These are phyloP conservation scores for sweet orange (Citrus sinensis) DNA, from an alignment of 345 rosid species.

Conservation along the genomic window DVS_A1.0 CM039163.1:51655501-51656000, in stretches of 20 bases:
- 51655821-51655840: background rate
- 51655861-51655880: background rate
- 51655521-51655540: background rate
- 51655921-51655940: constrained; percentile 36
- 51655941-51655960: constrained; percentile 77
- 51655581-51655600: background rate
- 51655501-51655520: background rate
- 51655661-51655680: background rate
- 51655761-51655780: background rate
- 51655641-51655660: background rate
- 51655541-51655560: background rate
- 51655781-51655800: background rate
- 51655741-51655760: background rate
- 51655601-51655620: background rate
- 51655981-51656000: constrained; percentile 87
- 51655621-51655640: background rate
- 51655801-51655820: background rate
- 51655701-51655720: background rate
- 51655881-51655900: background rate
- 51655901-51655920: background rate
- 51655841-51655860: background rate
- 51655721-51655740: background rate
- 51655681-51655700: background rate
- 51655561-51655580: background rate
- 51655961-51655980: constrained; percentile 96